These are phyloP conservation scores for Asterophora lycoperdoides DNA, from an alignment of 768 basidiomycete genomes.

Conservation along the genomic window DNA sequence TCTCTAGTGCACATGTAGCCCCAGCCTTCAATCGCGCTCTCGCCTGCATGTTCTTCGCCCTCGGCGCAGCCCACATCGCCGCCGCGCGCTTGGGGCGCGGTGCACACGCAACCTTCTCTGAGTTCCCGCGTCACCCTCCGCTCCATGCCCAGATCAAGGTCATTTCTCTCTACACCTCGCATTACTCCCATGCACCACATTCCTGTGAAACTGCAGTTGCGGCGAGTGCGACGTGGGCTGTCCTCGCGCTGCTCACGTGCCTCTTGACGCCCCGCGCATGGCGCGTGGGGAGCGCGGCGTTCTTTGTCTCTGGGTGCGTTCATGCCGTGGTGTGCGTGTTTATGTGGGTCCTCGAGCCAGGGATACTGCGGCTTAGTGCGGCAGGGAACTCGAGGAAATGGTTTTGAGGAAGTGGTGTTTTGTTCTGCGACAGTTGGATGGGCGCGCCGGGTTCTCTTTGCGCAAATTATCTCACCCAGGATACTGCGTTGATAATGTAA, in stretches of 20 bases:
- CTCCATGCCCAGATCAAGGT: neutral
- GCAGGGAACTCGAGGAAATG: too few species aligned
- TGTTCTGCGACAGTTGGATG: too few species aligned
- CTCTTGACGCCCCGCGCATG: slow-evolving; percentile 14
- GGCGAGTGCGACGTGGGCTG: slow-evolving; percentile 26
- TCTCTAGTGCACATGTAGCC: slow-evolving; percentile 21
- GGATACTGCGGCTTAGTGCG: neutral
- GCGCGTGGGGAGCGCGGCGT: slow-evolving; percentile 26
- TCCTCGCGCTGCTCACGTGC: slow-evolving; percentile 26
- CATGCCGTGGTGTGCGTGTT: slow-evolving; percentile 20
- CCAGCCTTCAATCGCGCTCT: slow-evolving; percentile 34
- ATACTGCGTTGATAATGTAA: too few species aligned
- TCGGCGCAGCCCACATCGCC: slow-evolving; percentile 28
- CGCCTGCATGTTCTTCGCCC: slow-evolving; percentile 31
- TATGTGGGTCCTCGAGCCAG: slow-evolving; percentile 14
- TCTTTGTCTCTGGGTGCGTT: slow-evolving; percentile 24
- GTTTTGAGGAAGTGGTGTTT: too few species aligned
- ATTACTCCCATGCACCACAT: too few species aligned
- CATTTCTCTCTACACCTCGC: neutral
- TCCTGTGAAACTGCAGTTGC: slow-evolving; percentile 17
- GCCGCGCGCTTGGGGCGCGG: slow-evolving; percentile 24
- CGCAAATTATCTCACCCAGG: too few species aligned
- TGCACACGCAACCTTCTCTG: slow-evolving; percentile 24
- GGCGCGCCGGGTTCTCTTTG: too few species aligned
- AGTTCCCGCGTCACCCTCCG: slow-evolving; percentile 6